phyloP scores from a whole-genome alignment of 495 filamentous ascomycete species.

The Parachaetomium inaequale region DNA sequence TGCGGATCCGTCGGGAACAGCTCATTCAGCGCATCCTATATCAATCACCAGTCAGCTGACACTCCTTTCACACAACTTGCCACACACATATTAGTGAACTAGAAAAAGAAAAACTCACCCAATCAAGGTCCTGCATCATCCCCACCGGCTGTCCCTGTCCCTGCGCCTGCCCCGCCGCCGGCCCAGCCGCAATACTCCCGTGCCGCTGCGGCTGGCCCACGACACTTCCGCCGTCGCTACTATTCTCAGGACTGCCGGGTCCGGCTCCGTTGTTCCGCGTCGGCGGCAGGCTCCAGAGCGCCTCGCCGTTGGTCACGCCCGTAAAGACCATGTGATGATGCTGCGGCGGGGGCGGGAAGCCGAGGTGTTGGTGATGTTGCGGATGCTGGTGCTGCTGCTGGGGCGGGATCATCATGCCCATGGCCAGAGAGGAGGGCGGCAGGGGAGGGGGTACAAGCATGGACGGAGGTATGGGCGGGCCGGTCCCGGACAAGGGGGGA shows the following conservation, averaged over 20 bases:
- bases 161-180: background rate
- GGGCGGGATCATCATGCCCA: constrained; percentile 3
- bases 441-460: background rate
- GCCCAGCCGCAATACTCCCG: constrained; percentile 12
- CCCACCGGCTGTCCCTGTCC: background rate
- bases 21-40: constrained; percentile 32
- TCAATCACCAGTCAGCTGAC: background rate
- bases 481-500: background rate
- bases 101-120: constrained; percentile 27
- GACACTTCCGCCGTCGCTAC: constrained; percentile 32
- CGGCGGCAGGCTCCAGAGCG: constrained; percentile 43
- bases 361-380: constrained; percentile 4
- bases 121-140: constrained; percentile 36
- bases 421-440: background rate
- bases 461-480: background rate
- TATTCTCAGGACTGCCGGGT: constrained; percentile 35
- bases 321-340: constrained; percentile 37
- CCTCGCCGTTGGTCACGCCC: constrained; percentile 46
- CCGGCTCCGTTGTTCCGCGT: constrained; percentile 22
- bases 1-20: constrained; percentile 39
- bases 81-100: background rate
- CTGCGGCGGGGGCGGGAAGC: background rate
- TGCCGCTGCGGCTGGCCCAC: constrained; percentile 22
- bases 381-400: constrained; percentile 14
- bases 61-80: background rate